Evolutionary conservation across 768 basidiomycete genomes (phyloP), one percentile per base, ranked within the genome.

Genomic region (Pleurotus salmoneostramineus): DNA sequence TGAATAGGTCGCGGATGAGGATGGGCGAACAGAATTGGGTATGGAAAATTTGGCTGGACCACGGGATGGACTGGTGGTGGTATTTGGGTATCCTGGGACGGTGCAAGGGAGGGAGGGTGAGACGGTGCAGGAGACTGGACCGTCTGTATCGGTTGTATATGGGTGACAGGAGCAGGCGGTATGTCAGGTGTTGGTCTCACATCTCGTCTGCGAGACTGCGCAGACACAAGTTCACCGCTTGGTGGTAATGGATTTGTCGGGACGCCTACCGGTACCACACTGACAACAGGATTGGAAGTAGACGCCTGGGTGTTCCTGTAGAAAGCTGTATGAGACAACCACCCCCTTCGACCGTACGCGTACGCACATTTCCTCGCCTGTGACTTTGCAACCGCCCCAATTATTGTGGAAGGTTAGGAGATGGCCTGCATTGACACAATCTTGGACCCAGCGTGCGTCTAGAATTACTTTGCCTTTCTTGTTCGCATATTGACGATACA

Each of bases 401-500:
- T 90, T 85, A 57, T 76, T 83, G 50, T 83, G 80, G 65, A 87
- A 93, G 0, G 88, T 90, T 68, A 90, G 88, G 35, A 94, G 76
- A 46, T 81, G 78, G 51, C 83, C 80, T 5, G 79, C 72, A 63
- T 85, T 83, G 63, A 94, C 77, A 64, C 92, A 94, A 66, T 91
- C 88, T 50, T 81, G 79, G 17, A 91, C 79, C 92, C 92, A 94
- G 47, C 82, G 80, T 4, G 82, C 79, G 64, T 83, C 79, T 5
- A 94, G 81, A 2, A 94, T 83, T 46, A 92, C 74, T 69, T 93
- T 93, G 42, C 82, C 84, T 71, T 90, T 92, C 72, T 92, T 93
- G 46, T 82, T 80, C 1, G 80, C 82, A 69, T 91, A 93, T 65
- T 91, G 89, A 45, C 89, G 82, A 70, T 83, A 92, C 3, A 94